Percentiles rank a stretch among this genome's conserved stretches.
These are phyloP conservation scores for Saitoella complicata DNA, from an alignment of 805 yeast genomes.

Conservation along the genomic window DNA sequence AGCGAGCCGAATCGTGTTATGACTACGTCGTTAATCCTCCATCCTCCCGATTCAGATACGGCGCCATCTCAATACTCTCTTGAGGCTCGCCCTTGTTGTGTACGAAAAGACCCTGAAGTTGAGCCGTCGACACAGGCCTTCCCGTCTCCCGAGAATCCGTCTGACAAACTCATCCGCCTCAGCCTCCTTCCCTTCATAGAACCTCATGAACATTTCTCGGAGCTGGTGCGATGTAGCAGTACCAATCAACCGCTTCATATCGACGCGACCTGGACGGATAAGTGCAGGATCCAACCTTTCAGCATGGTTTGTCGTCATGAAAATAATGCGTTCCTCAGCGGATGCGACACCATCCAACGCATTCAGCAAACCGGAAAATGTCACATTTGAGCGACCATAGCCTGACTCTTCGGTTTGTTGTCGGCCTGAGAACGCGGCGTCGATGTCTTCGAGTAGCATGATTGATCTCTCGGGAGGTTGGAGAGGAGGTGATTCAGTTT, in stretches of 20 bases:
- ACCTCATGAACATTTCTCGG: conserved; percentile 67
- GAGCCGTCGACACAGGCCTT: conserved; percentile 71
- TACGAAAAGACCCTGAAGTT: conserved; percentile 86
- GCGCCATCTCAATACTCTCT: conserved; percentile 52
- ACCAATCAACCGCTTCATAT: conserved; percentile 62
- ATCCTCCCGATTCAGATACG: conserved; percentile 3
- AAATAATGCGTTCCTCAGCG: conserved; percentile 89
- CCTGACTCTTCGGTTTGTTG: conserved; percentile 64
- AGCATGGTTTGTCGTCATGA: conserved; percentile 98
- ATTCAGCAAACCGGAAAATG: conserved; percentile 84
- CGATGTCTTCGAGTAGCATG: conserved; percentile 77
- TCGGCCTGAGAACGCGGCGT: conserved; percentile 84
- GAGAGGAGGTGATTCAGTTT: conserved; percentile 89
- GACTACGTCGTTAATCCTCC: no score
- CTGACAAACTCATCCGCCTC: conserved; percentile 26
- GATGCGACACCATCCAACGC: conserved; percentile 96
- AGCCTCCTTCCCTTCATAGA: conserved; percentile 46
- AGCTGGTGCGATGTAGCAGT: conserved; percentile 80
- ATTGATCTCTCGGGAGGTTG: conserved; percentile 78
- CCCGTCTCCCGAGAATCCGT: conserved; percentile 31
- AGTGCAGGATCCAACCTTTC: conserved; percentile 86
- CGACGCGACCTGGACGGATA: conserved; percentile 88
- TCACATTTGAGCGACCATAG: conserved; percentile 61
- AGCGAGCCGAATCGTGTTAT: no score
- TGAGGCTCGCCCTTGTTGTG: conserved; percentile 73